Evolutionary conservation across 1,284 basidiomycete genomes (phyloP).

Genomic region (Paramarasmius palmivorus): DNA sequence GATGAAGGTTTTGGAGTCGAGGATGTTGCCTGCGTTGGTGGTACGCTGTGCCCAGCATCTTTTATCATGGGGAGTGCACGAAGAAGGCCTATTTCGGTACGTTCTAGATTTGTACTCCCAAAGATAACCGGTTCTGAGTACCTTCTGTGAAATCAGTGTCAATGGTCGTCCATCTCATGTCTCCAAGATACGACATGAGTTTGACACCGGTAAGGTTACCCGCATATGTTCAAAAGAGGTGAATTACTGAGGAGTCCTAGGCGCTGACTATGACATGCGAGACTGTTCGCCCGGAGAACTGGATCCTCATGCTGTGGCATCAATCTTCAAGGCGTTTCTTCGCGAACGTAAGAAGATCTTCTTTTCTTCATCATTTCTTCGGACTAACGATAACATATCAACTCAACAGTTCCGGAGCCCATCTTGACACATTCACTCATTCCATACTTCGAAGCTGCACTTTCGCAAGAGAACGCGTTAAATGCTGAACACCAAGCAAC

Average conservation of each 20-base stretch:
- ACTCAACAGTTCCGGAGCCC: slow-evolving; percentile 71
- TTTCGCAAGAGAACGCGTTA: slow-evolving; percentile 53
- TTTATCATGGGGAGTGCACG: slow-evolving; percentile 75
- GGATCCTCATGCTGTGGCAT: slow-evolving; percentile 91
- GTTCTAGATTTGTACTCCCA: slow-evolving; percentile 21
- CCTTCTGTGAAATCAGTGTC: slow-evolving; percentile 46
- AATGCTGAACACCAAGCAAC: slow-evolving; percentile 31
- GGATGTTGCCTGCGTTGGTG: slow-evolving; percentile 70
- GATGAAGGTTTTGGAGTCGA: slow-evolving; percentile 46
- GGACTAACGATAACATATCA: slow-evolving; percentile 9
- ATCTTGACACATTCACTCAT: slow-evolving; percentile 72
- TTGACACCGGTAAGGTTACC: slow-evolving; percentile 69
- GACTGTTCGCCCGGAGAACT: slow-evolving; percentile 79
- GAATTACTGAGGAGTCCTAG: slow-evolving; percentile 34
- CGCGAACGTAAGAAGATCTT: slow-evolving; percentile 65
- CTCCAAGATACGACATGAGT: slow-evolving; percentile 72
- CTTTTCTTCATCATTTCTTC: slow-evolving; percentile 1
- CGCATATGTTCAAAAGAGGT: slow-evolving; percentile 14
- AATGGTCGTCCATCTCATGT: slow-evolving; percentile 78
- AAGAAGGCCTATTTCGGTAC: slow-evolving; percentile 83
- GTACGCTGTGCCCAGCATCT: slow-evolving; percentile 81
- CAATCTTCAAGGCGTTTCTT: slow-evolving; percentile 79
- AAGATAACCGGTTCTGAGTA: slow-evolving; percentile 9
- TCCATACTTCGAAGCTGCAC: slow-evolving; percentile 75
- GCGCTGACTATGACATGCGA: slow-evolving; percentile 81